Evolutionary conservation across 768 basidiomycete genomes (phyloP).

Genomic region (Psilocybe cubensis): DNA sequence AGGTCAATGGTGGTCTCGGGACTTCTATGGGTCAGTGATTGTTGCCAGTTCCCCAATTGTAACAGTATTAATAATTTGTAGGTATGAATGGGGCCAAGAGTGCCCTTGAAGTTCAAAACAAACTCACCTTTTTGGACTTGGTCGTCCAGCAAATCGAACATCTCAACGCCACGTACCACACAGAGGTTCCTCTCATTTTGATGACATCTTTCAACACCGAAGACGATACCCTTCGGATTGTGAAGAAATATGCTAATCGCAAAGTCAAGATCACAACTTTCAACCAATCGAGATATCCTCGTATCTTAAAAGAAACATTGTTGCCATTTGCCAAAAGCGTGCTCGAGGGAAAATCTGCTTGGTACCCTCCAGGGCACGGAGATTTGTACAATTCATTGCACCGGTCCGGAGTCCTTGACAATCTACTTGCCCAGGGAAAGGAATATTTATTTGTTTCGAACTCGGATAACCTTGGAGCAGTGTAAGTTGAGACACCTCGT

Average conservation of each 20-base stretch:
- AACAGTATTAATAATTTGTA: slow-evolving; percentile 39
- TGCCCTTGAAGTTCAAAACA: slow-evolving; percentile 86
- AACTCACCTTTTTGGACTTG: slow-evolving; percentile 88
- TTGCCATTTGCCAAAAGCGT: slow-evolving; percentile 71
- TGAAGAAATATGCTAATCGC: slow-evolving; percentile 85
- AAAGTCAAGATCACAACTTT: slow-evolving; percentile 80
- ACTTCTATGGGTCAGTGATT: slow-evolving; percentile 69
- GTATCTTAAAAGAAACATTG: slow-evolving; percentile 76
- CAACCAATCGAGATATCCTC: slow-evolving; percentile 87
- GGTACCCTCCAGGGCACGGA: slow-evolving; percentile 95
- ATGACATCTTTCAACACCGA: slow-evolving; percentile 96
- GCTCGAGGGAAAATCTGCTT: slow-evolving; percentile 72
- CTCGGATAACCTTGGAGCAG: slow-evolving; percentile 92
- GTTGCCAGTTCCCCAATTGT: neutral
- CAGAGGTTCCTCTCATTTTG: slow-evolving; percentile 85
- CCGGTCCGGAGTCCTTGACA: slow-evolving; percentile 88
- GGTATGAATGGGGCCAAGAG: slow-evolving; percentile 78
- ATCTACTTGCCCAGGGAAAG: slow-evolving; percentile 85
- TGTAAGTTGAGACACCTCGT: slow-evolving; percentile 60
- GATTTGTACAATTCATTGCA: slow-evolving; percentile 89
- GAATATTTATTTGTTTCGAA: slow-evolving; percentile 96
- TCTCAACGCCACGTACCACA: slow-evolving; percentile 70
- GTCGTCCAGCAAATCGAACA: slow-evolving; percentile 86
- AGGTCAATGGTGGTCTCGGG: slow-evolving; percentile 89
- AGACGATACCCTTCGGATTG: slow-evolving; percentile 84